phyloP scores from a whole-genome alignment of 1,284 basidiomycete genomes.

The Omphalotus olearius region DNA sequence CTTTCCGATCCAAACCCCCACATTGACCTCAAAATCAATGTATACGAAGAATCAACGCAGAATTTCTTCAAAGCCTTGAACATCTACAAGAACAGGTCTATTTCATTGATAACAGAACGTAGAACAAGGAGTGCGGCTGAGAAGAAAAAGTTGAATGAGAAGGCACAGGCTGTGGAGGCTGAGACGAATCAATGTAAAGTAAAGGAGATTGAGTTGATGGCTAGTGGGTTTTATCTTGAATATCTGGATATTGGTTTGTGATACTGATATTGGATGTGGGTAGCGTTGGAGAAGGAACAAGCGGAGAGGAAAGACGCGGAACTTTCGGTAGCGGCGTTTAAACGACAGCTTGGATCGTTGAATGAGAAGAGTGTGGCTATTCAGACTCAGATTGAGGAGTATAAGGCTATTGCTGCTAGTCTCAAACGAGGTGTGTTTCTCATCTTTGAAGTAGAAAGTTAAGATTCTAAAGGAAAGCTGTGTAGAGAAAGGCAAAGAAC shows the following conservation, averaged over 20 bases:
- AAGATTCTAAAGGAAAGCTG: too few species aligned
- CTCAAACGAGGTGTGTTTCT: constrained; percentile 52
- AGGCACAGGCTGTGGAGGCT: constrained; percentile 49
- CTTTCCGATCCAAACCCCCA: constrained; percentile 53
- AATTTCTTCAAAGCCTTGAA: constrained; percentile 69
- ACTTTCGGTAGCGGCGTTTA: constrained; percentile 52
- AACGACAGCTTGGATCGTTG: constrained; percentile 56
- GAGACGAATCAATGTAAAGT: constrained; percentile 62
- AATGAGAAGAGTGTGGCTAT: constrained; percentile 54
- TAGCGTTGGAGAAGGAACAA: constrained; percentile 66
- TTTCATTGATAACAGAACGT: constrained; percentile 57
- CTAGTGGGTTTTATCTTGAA: too few species aligned
- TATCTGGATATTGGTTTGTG: too few species aligned
- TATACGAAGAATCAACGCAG: constrained; percentile 59
- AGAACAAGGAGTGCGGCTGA: constrained; percentile 52
- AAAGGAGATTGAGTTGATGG: constrained; percentile 67
- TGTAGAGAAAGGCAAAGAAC: constrained; percentile 72
- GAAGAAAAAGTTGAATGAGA: constrained; percentile 56
- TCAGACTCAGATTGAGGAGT: constrained; percentile 68
- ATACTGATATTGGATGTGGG: not conserved
- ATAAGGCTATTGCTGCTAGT: constrained; percentile 51
- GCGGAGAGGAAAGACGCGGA: constrained; percentile 70
- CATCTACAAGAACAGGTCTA: constrained; percentile 62
- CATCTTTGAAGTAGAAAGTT: too few species aligned
- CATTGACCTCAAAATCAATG: constrained; percentile 60